Evolutionary conservation across 805 yeast species (phyloP), one percentile per base, ranked within the genome.

Genomic region (Osmozyma mogii): DNA sequence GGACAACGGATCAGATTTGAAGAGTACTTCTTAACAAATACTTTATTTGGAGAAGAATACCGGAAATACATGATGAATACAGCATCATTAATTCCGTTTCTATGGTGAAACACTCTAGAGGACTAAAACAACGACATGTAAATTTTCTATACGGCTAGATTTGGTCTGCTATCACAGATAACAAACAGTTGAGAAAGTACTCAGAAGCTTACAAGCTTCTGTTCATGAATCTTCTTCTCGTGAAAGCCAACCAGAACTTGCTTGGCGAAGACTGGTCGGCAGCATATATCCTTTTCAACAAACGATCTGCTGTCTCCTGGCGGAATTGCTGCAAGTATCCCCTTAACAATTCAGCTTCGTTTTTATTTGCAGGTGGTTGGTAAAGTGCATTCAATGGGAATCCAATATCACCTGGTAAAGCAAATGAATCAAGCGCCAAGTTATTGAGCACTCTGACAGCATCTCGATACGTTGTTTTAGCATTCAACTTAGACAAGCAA

Each of bases 201-300:
- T 5, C 17, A 20, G 10, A 4, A 7, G 5, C 19, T 27, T 51
- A 80, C 46, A 84, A 68, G 44, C 82, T 73, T 58, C 88, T 84
- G 63, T 92, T 92, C 98, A 92, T 92, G 55, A 92, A 92, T 54
- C 84, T 76, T 61, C 94, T 81, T 62, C 92, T 78, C 22, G 95
- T 83, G 57, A 92, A 92, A 2, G 96, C 95, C 48, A 92, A 62
- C 99, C 99, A 92, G 61, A 72, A 78, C 57, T 89, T 92, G 45
- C 89, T 81, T 22, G 98, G 97, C 16, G 38, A 40, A 7, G 61
- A 49, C 29, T 61, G 63, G 30, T 71, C 75, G 10, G 74, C 82
- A 19, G 59, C 67, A 52, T 83, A 85, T 25, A 92, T 64, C 49
- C 87, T 70, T 43, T 68, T 73, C 42, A 89, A 66, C 50, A 92